phyloP scores from a whole-genome alignment of 495 filamentous ascomycete genomes.

The Lophium mytilinum region DNA sequence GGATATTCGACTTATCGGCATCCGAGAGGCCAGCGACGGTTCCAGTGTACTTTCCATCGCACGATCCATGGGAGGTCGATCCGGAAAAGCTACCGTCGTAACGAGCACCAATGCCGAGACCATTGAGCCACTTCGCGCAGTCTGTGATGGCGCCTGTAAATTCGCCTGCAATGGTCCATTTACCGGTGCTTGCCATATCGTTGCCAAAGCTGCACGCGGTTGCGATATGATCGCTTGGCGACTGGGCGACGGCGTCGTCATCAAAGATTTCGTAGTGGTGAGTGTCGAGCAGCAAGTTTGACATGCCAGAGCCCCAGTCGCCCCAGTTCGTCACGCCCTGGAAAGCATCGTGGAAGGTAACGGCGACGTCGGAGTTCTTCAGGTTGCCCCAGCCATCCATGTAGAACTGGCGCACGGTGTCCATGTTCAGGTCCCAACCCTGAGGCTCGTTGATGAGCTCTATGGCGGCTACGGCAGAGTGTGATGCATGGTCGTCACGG shows the following conservation, averaged over 20 bases:
- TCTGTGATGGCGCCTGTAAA: constrained; percentile 53
- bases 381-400: constrained; percentile 37
- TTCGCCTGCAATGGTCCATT: constrained; percentile 62
- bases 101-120: constrained; percentile 33
- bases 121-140: constrained; percentile 44
- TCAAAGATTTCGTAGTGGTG: constrained; percentile 40
- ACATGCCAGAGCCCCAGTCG: constrained; percentile 34
- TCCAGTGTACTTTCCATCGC: constrained; percentile 50
- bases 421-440: constrained; percentile 30
- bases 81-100: constrained; percentile 52
- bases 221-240: constrained; percentile 26
- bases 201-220: constrained; percentile 33
- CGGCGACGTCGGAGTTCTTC: constrained; percentile 28
- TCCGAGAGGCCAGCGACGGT: constrained; percentile 44
- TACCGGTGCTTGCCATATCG: constrained; percentile 33
- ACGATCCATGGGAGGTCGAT: constrained; percentile 45
- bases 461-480: constrained; percentile 34
- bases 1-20: constrained; percentile 49
- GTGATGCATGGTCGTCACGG: constrained; percentile 30
- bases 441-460: constrained; percentile 38
- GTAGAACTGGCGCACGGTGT: constrained; percentile 34
- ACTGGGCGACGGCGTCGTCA: constrained; percentile 21
- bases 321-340: constrained; percentile 32
- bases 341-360: constrained; percentile 38
- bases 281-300: constrained; percentile 34